Conservation (phyloP, 1,139 yeast genomes). For the Sugiyamaella pinicola region DNA sequence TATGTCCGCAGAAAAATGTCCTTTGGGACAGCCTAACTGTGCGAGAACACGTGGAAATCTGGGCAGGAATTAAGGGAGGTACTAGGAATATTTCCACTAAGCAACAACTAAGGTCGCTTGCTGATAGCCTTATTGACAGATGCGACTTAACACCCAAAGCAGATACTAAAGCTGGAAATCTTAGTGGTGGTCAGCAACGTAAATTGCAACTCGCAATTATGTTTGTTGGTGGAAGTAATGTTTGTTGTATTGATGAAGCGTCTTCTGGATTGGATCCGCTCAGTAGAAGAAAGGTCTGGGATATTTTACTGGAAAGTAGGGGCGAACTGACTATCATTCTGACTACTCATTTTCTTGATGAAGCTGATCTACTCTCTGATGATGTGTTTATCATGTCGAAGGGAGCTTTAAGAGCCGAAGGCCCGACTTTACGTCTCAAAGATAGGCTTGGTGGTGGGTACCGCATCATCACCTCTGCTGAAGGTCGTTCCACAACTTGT, state of each 20-base stretch:
- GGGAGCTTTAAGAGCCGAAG: constrained; percentile 40
- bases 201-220: constrained; percentile 74
- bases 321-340: constrained; percentile 39
- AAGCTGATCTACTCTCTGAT: constrained; percentile 44
- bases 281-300: constrained; percentile 44
- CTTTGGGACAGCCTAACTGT: constrained; percentile 44
- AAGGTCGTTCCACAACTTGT: background rate
- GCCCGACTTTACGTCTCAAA: constrained; percentile 42
- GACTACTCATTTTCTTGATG: constrained; percentile 45
- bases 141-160: constrained; percentile 40
- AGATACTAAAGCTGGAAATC: constrained; percentile 34
- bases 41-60: constrained; percentile 40
- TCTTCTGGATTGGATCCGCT: constrained; percentile 46
- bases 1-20: constrained; percentile 46
- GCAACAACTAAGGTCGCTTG: constrained; percentile 22
- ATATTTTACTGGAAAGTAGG: constrained; percentile 40
- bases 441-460: constrained; percentile 43
- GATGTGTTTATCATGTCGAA: constrained; percentile 42
- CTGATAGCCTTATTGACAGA: constrained; percentile 33
- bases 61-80: constrained; percentile 41
- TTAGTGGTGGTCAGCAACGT: constrained; percentile 94
- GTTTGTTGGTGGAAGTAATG: constrained; percentile 43
- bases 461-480: constrained; percentile 7
- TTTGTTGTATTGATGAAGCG: constrained; percentile 45
- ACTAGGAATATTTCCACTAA: constrained; percentile 21